Evolutionary conservation across 257 asterid genomes (phyloP).

Genomic region (Cinchona pubescens): DNA sequence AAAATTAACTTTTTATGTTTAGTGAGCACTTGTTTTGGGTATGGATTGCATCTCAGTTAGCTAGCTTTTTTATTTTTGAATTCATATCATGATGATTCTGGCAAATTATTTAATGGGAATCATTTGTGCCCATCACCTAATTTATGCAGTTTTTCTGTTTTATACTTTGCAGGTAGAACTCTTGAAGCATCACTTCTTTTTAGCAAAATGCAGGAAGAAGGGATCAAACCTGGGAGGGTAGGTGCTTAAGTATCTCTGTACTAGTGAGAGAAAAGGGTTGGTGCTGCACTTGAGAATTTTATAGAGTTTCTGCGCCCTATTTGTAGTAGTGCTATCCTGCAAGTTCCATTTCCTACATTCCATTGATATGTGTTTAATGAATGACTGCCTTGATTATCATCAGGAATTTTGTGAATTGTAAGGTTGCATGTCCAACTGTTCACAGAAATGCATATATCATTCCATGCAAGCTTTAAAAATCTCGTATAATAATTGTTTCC

Average conservation of each 20-base stretch:
- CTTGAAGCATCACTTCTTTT: constrained; percentile 71
- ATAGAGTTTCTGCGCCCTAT: not conserved
- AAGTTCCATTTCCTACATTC: not conserved
- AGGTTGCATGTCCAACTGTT: not conserved
- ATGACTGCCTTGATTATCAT: not conserved
- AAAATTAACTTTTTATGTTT: not conserved
- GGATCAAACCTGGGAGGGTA: constrained; percentile 84
- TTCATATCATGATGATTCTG: not conserved
- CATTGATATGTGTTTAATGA: not conserved
- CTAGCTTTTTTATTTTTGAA: not conserved
- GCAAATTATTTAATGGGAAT: not conserved
- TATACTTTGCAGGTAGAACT: constrained; percentile 57
- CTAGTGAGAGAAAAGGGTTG: not conserved
- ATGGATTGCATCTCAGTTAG: not conserved
- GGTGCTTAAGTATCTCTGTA: constrained; percentile 5
- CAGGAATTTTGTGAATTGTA: not conserved
- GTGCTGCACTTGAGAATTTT: not conserved
- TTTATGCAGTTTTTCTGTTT: not conserved
- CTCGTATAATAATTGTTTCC: not conserved
- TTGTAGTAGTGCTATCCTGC: not conserved
- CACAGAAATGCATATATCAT: not conserved
- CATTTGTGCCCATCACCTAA: not conserved
- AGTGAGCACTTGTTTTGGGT: not conserved
- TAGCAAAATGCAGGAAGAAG: constrained; percentile 76
- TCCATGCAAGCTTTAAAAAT: not conserved